Evolutionary conservation across 1,284 basidiomycete genomes (phyloP).

Genomic region (Ganoderma sinense): DNA sequence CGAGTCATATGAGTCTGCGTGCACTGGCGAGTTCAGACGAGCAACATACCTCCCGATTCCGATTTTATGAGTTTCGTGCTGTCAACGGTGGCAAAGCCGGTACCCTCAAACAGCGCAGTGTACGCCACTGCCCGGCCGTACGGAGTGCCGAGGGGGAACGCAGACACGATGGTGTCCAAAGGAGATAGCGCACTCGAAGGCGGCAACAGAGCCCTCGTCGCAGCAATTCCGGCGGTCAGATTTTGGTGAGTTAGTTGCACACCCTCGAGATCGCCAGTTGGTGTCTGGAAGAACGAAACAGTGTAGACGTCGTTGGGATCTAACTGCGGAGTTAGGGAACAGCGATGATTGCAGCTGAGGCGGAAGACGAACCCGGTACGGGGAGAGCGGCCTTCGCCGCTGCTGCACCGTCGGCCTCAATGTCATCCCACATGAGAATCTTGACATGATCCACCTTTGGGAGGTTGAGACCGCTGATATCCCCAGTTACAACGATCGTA

Average conservation of each 20-base stretch:
- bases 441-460: constrained; percentile 57
- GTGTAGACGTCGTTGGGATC: constrained; percentile 70
- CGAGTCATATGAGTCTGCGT: background rate
- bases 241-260: constrained; percentile 80
- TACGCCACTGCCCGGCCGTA: constrained; percentile 80
- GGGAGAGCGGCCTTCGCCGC: constrained; percentile 54
- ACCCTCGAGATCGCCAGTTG: constrained; percentile 61
- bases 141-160: constrained; percentile 70
- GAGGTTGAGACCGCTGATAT: constrained; percentile 48
- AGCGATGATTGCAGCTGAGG: background rate
- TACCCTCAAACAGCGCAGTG: constrained; percentile 76
- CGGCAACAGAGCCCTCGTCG: constrained; percentile 71
- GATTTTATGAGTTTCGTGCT: constrained; percentile 59
- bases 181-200: constrained; percentile 65
- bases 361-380: constrained; percentile 53
- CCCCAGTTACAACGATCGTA: constrained; percentile 74
- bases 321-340: constrained; percentile 35
- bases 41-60: constrained; percentile 43
- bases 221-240: constrained; percentile 80
- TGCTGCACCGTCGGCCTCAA: constrained; percentile 67
- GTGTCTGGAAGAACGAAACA: constrained; percentile 65
- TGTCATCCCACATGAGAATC: constrained; percentile 65
- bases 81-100: constrained; percentile 70
- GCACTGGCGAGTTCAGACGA: background rate
- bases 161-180: constrained; percentile 78